A percentile compares a stretch with the other conserved stretches of the same genome.
Evolutionary conservation across 192 early-diverging fungal genomes (phyloP).

Genomic region (Jimgerdemannia flammicorona): DNA sequence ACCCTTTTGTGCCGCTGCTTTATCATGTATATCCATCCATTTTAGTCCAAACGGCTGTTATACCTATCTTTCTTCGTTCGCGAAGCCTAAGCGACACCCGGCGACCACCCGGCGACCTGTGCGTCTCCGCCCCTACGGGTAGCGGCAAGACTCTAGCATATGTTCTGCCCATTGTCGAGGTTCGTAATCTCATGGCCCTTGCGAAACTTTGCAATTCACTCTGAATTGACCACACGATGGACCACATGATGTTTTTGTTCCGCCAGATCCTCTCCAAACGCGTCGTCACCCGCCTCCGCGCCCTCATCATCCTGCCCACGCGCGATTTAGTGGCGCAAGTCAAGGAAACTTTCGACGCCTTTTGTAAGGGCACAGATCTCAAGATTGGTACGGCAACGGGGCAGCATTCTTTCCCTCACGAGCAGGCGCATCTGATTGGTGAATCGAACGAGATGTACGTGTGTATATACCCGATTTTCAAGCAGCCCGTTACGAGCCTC

Average conservation of each 20-base stretch:
- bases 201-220: too few species aligned
- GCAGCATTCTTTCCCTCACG: conserved; percentile 71
- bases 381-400: conserved; percentile 74
- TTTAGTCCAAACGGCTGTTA: conserved; percentile 79
- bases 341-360: conserved; percentile 75
- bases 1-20: neutral
- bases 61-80: conserved; percentile 73
- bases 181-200: neutral
- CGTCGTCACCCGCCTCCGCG: conserved; percentile 76
- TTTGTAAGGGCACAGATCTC: conserved; percentile 73
- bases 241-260: neutral
- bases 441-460: conserved; percentile 17
- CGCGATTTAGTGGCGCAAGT: conserved; percentile 91
- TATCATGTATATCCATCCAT: neutral
- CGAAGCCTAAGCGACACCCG: conserved; percentile 61
- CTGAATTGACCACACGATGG: too few species aligned
- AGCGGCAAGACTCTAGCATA: conserved; percentile 96
- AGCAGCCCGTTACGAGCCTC: too few species aligned
- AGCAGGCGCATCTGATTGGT: conserved; percentile 54
- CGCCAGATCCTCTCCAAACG: conserved; percentile 68
- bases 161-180: conserved; percentile 89
- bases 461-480: neutral
- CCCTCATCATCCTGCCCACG: conserved; percentile 89
- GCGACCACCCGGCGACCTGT: conserved; percentile 82
- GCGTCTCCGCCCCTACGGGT: conserved; percentile 94